Conservation (phyloP, 495 filamentous ascomycete species). For the Corynascus novoguineensis region DNA sequence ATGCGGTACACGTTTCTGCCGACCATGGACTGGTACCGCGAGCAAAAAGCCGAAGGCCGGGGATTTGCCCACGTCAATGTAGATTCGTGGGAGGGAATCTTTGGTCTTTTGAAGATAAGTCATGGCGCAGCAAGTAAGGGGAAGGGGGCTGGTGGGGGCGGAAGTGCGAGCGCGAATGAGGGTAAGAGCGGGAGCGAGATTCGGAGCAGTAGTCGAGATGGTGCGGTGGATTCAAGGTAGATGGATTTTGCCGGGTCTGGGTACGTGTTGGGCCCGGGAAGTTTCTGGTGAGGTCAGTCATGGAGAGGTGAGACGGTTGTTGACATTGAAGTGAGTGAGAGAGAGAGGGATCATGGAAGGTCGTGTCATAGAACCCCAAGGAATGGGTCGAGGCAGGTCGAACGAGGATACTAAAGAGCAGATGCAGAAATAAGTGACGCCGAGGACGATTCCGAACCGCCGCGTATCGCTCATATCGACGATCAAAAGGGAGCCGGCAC, state of each 20-base stretch:
- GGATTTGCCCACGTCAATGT: slow-evolving; percentile 37
- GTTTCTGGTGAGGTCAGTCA: background rate
- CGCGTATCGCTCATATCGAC: too few species aligned
- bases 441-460: too few species aligned
- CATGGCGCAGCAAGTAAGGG: background rate
- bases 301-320: background rate
- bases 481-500: too few species aligned
- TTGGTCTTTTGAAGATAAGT: slow-evolving; percentile 25
- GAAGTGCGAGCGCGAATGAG: background rate
- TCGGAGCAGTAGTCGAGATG: background rate
- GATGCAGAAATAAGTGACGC: too few species aligned
- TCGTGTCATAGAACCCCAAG: too few species aligned
- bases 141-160: background rate
- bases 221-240: background rate
- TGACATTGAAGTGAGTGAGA: background rate
- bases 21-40: slow-evolving; percentile 41
- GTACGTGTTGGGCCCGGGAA: background rate
- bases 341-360: background rate
- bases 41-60: slow-evolving; percentile 37
- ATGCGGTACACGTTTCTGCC: slow-evolving; percentile 37
- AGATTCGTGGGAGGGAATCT: slow-evolving; percentile 31
- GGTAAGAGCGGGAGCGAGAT: background rate
- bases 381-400: too few species aligned
- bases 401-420: too few species aligned
- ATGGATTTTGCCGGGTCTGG: slow-evolving; percentile 2